Conservation (phyloP, 2,329 filamentous ascomycete species). For the Diaporthe batatas region DNA sequence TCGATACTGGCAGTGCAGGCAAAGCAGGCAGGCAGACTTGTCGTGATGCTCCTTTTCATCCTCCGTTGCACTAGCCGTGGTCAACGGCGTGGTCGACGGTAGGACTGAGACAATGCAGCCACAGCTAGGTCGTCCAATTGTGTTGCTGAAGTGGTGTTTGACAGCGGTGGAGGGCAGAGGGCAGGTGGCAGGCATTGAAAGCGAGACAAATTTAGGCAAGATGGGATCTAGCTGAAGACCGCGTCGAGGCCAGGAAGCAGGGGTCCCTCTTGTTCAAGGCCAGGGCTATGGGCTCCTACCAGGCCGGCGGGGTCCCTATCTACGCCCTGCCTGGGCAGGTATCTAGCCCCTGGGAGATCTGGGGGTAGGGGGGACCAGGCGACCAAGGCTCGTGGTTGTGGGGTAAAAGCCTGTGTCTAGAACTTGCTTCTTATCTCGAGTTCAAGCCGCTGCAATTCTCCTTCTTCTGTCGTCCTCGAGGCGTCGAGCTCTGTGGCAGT, state of each 20-base stretch:
- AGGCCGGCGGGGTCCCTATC: neutral
- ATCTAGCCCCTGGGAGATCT: constrained; percentile 17
- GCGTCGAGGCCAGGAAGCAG: constrained; percentile 19
- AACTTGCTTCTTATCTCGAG: constrained; percentile 20
- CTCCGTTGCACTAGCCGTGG: constrained; percentile 9
- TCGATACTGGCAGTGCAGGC: neutral
- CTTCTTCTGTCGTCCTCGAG: neutral
- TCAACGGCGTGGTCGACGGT: neutral
- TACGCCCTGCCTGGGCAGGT: no score
- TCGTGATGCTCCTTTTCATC: constrained; percentile 26
- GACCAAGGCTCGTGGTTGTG: neutral
- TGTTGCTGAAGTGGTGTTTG: neutral
- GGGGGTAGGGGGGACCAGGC: constrained; percentile 11
- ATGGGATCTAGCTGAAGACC: constrained; percentile 18
- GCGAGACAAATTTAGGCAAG: constrained; percentile 30
- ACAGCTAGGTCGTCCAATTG: constrained; percentile 7
- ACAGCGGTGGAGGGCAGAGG: constrained; percentile 13
- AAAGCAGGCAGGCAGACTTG: neutral
- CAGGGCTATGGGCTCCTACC: neutral
- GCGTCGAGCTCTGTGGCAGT: neutral
- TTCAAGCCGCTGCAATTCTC: constrained; percentile 6
- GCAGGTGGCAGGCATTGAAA: constrained; percentile 3
- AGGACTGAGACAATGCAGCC: constrained; percentile 29
- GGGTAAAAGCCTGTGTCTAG: constrained; percentile 12
- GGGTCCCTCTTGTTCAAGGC: constrained; percentile 7